Conservation (phyloP, 2,329 filamentous ascomycete species). For the Phaeosphaeriaceae sp. region DNA sequence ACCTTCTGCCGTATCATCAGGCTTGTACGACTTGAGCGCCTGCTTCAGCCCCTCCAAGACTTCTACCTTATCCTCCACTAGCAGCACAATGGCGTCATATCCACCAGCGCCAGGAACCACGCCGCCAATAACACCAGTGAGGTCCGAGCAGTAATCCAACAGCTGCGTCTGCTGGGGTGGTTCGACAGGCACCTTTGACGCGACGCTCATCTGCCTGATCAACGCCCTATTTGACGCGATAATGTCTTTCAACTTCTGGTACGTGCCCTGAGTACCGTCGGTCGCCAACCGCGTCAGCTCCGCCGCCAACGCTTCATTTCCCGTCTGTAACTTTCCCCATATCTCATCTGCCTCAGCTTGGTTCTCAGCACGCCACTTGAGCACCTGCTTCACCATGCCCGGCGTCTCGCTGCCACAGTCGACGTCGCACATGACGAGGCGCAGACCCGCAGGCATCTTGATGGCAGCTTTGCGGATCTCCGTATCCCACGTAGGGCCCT, state of each 20-base stretch:
- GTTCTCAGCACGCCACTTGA: constrained; percentile 77
- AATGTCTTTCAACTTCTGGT: constrained; percentile 59
- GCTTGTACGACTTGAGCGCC: constrained; percentile 72
- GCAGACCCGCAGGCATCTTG: constrained; percentile 73
- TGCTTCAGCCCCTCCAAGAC: constrained; percentile 67
- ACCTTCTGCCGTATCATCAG: constrained; percentile 42
- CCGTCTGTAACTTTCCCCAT: constrained; percentile 76
- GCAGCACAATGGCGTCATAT: constrained; percentile 84
- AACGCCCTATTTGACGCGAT: constrained; percentile 62
- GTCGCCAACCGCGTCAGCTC: constrained; percentile 65
- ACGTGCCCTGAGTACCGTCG: constrained; percentile 45
- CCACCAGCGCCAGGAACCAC: constrained; percentile 95
- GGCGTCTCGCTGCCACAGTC: constrained; percentile 93
- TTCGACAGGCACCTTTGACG: constrained; percentile 85
- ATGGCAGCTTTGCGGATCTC: constrained; percentile 75
- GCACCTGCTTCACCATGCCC: constrained; percentile 91
- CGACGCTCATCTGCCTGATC: constrained; percentile 77
- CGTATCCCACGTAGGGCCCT: constrained; percentile 75
- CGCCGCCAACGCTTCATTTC: constrained; percentile 74
- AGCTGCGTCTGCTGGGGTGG: constrained; percentile 83
- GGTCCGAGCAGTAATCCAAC: constrained; percentile 73
- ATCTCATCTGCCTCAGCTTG: constrained; percentile 69
- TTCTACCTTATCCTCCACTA: constrained; percentile 75
- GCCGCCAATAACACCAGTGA: constrained; percentile 85
- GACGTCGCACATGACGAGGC: constrained; percentile 93